A percentile compares a stretch with the other conserved stretches of the same genome.
phyloP scores from a whole-genome alignment of 1,284 basidiomycete species.

The Mixia osmundae region DNA sequence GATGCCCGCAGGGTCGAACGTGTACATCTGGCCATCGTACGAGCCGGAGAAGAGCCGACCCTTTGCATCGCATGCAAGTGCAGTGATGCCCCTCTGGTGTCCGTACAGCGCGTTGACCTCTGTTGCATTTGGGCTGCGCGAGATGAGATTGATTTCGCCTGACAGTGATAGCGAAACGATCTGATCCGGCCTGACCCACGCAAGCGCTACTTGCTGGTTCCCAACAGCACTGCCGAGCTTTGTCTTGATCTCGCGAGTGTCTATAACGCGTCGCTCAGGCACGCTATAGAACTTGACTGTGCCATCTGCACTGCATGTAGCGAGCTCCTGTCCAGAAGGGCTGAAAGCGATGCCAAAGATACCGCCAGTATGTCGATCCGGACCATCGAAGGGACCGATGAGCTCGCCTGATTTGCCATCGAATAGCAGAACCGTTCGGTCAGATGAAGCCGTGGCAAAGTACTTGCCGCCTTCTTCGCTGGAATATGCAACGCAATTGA shows the following conservation, averaged over 20 bases:
- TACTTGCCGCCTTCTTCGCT: conserved; percentile 33
- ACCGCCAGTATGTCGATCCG: conserved; percentile 21
- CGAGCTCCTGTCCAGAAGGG: conserved; percentile 43
- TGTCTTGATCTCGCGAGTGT: conserved; percentile 5
- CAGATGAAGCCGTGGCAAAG: conserved; percentile 78
- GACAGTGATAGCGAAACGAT: conserved; percentile 67
- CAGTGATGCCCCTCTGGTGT: conserved; percentile 55
- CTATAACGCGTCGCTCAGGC: too few species aligned
- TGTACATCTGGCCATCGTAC: conserved; percentile 54
- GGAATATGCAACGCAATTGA: conserved; percentile 45
- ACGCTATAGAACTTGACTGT: conserved; percentile 63
- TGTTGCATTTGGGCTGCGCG: conserved; percentile 48
- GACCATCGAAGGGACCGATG: conserved; percentile 15
- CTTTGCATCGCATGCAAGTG: conserved; percentile 22
- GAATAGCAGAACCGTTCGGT: conserved; percentile 69
- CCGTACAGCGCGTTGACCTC: conserved; percentile 29
- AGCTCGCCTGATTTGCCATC: conserved; percentile 61
- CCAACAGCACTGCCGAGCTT: conserved; percentile 10
- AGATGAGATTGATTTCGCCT: conserved; percentile 61
- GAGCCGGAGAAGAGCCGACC: conserved; percentile 56
- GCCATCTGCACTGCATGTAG: conserved; percentile 68
- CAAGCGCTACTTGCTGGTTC: conserved; percentile 66
- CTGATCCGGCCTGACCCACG: conserved; percentile 41
- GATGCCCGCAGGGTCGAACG: conserved; percentile 26
- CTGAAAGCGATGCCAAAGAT: conserved; percentile 22